phyloP scores from a whole-genome alignment of 2,329 filamentous ascomycete species.

The Trichoderma aggressivum region DNA sequence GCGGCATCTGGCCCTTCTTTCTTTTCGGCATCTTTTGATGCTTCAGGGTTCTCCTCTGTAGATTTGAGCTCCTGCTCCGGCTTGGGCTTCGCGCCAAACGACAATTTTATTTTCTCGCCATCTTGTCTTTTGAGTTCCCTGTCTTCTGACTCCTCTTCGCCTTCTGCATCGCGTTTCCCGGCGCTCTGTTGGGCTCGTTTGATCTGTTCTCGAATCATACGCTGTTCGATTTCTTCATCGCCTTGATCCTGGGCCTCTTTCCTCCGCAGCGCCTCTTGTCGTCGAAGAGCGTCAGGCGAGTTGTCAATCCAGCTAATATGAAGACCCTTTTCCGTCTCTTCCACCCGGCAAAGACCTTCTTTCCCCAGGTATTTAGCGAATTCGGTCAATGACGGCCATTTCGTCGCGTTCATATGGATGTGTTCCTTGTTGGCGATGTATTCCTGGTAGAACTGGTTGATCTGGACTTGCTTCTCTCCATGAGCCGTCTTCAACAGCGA shows the following conservation, averaged over 20 bases:
- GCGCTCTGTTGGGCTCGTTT: slow-evolving; percentile 61
- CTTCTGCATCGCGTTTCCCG: slow-evolving; percentile 39
- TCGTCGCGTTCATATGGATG: slow-evolving; percentile 89
- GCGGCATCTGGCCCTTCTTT: background rate
- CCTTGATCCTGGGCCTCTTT: slow-evolving; percentile 86
- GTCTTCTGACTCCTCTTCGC: slow-evolving; percentile 41
- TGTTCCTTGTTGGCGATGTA: slow-evolving; percentile 87
- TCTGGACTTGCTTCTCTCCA: slow-evolving; percentile 82
- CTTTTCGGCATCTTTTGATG: slow-evolving; percentile 18
- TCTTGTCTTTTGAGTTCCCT: slow-evolving; percentile 58
- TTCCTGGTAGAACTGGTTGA: slow-evolving; percentile 93
- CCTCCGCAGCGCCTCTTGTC: slow-evolving; percentile 75
- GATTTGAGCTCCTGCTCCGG: slow-evolving; percentile 4
- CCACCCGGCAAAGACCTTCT: slow-evolving; percentile 84
- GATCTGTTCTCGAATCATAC: slow-evolving; percentile 79
- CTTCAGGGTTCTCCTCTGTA: background rate
- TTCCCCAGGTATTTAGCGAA: slow-evolving; percentile 83
- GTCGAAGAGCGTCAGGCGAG: slow-evolving; percentile 75
- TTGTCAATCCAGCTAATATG: slow-evolving; percentile 91
- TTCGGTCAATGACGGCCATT: slow-evolving; percentile 83
- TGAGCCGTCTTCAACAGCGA: slow-evolving; percentile 76
- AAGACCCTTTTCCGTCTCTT: slow-evolving; percentile 82
- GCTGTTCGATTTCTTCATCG: slow-evolving; percentile 85
- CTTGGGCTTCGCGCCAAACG: slow-evolving; percentile 53
- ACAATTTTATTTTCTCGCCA: slow-evolving; percentile 73